Conservation (phyloP, 257 asterid genomes). For the Solanum infundibuliforme region DNA sequence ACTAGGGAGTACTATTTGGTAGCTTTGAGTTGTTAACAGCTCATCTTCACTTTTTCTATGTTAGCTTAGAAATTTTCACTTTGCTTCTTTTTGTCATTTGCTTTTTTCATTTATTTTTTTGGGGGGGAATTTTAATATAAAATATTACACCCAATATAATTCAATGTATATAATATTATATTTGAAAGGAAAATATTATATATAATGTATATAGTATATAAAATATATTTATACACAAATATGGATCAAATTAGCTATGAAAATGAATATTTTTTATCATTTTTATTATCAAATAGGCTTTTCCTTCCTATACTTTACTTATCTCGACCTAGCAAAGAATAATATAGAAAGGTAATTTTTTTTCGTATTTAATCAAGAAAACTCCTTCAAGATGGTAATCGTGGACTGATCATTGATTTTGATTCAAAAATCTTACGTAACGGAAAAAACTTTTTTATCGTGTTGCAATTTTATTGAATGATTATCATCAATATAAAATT, state of each 20-base stretch:
- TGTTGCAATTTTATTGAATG: neutral
- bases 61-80: conserved; percentile 9
- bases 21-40: conserved; percentile 41
- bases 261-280: neutral
- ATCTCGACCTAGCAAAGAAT: neutral
- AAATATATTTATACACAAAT: neutral
- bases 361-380: no score
- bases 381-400: neutral
- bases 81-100: neutral
- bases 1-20: neutral
- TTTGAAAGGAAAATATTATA: neutral
- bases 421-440: no score
- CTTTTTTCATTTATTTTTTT: neutral
- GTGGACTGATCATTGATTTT: neutral
- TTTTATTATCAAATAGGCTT: neutral
- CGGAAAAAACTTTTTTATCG: no score
- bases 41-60: conserved; percentile 17
- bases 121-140: no score
- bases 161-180: neutral
- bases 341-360: no score
- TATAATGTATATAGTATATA: neutral
- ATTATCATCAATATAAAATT: neutral
- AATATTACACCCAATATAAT: no score
- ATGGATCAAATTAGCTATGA: neutral
- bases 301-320: neutral